Conservation (phyloP, 768 basidiomycete species). For the Mycena belliarum region DNA sequence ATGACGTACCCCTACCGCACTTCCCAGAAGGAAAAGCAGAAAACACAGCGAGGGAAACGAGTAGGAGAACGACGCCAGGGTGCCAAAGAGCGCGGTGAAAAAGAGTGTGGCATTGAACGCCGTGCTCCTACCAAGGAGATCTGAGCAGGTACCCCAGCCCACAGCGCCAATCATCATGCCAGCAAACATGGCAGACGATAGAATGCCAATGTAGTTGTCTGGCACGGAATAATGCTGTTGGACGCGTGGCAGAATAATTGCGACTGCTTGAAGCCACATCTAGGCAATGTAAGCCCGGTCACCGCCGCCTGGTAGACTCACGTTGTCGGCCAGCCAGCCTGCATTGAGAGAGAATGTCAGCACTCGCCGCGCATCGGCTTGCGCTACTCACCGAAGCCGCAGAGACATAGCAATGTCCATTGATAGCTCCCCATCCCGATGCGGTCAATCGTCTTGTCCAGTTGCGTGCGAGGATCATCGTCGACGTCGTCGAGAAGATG, state of each 20-base stretch:
- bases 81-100: constrained; percentile 87
- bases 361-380: neutral
- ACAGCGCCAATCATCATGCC: constrained; percentile 98
- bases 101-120: constrained; percentile 94
- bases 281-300: constrained; percentile 32
- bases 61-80: constrained; percentile 72
- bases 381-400: constrained; percentile 76
- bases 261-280: constrained; percentile 94
- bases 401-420: constrained; percentile 78
- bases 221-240: constrained; percentile 85
- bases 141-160: constrained; percentile 92
- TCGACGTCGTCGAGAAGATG: constrained; percentile 11
- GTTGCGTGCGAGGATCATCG: constrained; percentile 24
- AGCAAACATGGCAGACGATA: constrained; percentile 88
- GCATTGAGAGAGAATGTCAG: constrained; percentile 3
- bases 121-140: constrained; percentile 81
- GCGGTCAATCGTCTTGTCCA: constrained; percentile 86
- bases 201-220: constrained; percentile 72
- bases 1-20: constrained; percentile 81
- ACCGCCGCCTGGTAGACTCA: constrained; percentile 35
- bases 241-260: constrained; percentile 94
- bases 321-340: constrained; percentile 96
- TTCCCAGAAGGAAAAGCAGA: constrained; percentile 84
- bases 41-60: constrained; percentile 72
- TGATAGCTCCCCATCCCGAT: constrained; percentile 94